phyloP scores from a whole-genome alignment of 192 early-diverging fungal species.

The Backusella tuberculispora region DNA sequence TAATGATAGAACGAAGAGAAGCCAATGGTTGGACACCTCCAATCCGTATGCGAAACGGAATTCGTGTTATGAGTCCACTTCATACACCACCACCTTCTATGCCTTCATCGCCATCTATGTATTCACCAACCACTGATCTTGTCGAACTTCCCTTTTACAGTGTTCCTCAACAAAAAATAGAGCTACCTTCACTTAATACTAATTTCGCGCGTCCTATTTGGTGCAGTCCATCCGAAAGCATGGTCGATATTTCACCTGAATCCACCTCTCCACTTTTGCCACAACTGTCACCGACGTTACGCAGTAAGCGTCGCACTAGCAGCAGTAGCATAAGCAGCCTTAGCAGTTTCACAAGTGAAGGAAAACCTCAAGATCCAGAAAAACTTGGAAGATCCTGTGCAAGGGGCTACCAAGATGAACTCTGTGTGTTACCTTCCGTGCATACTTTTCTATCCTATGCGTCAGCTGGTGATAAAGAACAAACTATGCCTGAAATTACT shows the following conservation, averaged over 20 bases:
- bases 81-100: conserved; percentile 19
- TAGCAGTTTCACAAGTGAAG: conserved; percentile 27
- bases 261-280: conserved; percentile 19
- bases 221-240: not conserved
- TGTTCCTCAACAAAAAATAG: conserved; percentile 35
- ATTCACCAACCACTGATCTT: not conserved
- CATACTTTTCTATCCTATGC: conserved; percentile 20
- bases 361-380: not conserved
- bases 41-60: conserved; percentile 1
- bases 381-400: conserved; percentile 1
- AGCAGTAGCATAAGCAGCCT: conserved; percentile 28
- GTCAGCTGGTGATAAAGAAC: conserved; percentile 18
- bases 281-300: conserved; percentile 25
- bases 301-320: conserved; percentile 26
- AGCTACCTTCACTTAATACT: conserved; percentile 30
- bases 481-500: conserved; percentile 22
- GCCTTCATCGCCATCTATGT: conserved; percentile 1
- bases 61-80: conserved; percentile 8
- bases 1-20: conserved; percentile 22
- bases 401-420: not conserved
- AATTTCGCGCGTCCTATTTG: not conserved
- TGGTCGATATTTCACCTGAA: not conserved
- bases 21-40: not conserved
- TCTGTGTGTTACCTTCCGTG: conserved; percentile 20
- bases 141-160: conserved; percentile 36